Evolutionary conservation across 1,139 yeast species (phyloP), one percentile per base, ranked within the genome.

Genomic region (Nadsonia commutata): DNA sequence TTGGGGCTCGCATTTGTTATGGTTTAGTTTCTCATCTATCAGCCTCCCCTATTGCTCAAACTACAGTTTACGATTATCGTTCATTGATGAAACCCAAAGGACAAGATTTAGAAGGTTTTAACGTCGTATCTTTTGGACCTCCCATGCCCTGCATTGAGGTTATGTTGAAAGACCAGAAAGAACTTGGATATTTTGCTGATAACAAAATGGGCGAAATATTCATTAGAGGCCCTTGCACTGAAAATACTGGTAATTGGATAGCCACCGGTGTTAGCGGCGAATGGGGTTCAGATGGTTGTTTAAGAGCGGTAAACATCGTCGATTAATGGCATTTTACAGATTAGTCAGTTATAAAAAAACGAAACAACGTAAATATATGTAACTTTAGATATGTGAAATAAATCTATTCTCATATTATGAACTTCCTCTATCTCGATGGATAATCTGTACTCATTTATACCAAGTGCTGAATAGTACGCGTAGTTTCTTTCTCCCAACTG

Each of bases 61-160:
- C 69, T 2, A 47, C 52, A 20, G 45, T 55, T 16, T 60, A 56
- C 41, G 70, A 65, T 51, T 65, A 65, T 48, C 51, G 70, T 22
- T 22, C 27, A 22, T 22, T 22, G 27, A 22, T 22, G 27, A 22
- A 22, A 11, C 7, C 7, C 11, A 22, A 7, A 11, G 27, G 27
- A 7, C 7, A 7, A 7, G 11, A 22, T 7, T 22, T 11, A 11
- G 27, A 22, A 22, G 27, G 27, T 11, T 22, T 7, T 11, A 22
- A 22, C 11, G 27, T 22, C 11, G 27, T 22, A 7, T 22, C 27
- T 11, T 22, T 22, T 11, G 27, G 27, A 7, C 27, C 27, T 11
- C 27, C 27, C 11, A 22, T 22, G 27, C 27, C 27, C 11, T 22
- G 27, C 11, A 11, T 22, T 22, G 27, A 22, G 11, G 27, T 22